Percentiles rank a stretch among this genome's conserved stretches.
These are phyloP conservation scores for Blastobotrys peoriensis DNA, from an alignment of 805 yeast genomes.

Conservation along the genomic window DNA sequence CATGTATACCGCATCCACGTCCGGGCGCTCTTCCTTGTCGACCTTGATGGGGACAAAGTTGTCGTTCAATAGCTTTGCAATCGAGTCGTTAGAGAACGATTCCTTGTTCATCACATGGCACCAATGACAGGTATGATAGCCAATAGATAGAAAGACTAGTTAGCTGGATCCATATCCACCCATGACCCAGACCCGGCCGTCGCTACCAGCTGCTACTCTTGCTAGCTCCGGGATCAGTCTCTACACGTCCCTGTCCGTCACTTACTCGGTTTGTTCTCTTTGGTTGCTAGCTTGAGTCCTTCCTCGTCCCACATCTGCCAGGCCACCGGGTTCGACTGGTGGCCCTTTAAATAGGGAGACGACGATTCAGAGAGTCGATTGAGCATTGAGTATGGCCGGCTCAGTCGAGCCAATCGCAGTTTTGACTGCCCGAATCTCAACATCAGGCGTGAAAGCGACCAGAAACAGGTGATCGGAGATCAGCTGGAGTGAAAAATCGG, in stretches of 20 bases:
- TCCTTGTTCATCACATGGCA: constrained; percentile 35
- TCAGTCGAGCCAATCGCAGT: neutral
- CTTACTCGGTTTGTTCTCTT: constrained; percentile 26
- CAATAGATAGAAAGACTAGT: constrained; percentile 31
- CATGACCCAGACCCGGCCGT: too few relatives aligned
- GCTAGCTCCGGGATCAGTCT: neutral
- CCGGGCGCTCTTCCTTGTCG: constrained; percentile 37
- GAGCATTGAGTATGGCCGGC: constrained; percentile 1
- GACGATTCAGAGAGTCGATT: constrained; percentile 15
- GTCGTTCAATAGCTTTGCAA: constrained; percentile 28
- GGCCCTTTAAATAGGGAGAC: constrained; percentile 26
- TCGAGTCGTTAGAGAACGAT: constrained; percentile 23
- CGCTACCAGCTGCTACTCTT: neutral
- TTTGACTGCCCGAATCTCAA: too few relatives aligned
- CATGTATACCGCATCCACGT: constrained; percentile 34
- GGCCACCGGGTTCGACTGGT: constrained; percentile 29
- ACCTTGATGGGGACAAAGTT: constrained; percentile 33
- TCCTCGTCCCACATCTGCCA: constrained; percentile 34
- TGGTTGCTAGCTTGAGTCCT: constrained; percentile 27
- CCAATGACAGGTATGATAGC: constrained; percentile 35
- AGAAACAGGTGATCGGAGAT: too few relatives aligned
- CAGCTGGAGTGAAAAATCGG: too few relatives aligned
- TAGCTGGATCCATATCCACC: neutral
- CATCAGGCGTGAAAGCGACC: too few relatives aligned
- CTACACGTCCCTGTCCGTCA: neutral